Evolutionary conservation across 768 basidiomycete genomes (phyloP), one percentile per base, ranked within the genome.

Genomic region (Macrolepiota fuliginosa): DNA sequence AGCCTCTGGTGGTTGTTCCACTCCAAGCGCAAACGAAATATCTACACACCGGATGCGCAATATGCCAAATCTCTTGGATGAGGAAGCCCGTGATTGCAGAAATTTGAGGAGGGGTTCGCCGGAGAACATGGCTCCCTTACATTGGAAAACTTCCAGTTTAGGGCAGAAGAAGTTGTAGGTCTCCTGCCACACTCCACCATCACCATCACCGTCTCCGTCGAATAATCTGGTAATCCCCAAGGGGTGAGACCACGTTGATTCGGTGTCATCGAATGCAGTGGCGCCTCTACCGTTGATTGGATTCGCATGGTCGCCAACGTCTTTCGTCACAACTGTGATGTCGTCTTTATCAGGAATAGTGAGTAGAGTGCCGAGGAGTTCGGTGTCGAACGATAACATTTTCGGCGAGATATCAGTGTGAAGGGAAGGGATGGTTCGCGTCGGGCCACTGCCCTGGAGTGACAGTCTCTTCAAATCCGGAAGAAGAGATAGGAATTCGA

Each of bases 61-160:
- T 37, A 54, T 37, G 10, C 53, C 53, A 17, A 54, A 37, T 12
- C 36, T 19, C 35, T 37, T 54, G 6, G 32, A 54, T 17, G n/a
- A 5, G 36, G 15, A n/a, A 4, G 53, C 32, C 12, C 53, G 53
- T 6, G 32, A 54, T 19, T 22, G 53, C 11, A 54, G 32, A 15
- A 54, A 54, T 22, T 54, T 37, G 53, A 54, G 35, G 11, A 37
- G 32, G 53, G 13, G 2, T 9, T 37, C 32, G n/a, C n/a, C 32
- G 19, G 53, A 54, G 53, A 54, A 54, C 53, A 37, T 54, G n/a
- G 56, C 45, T 49, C 56, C 56, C 32, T 35, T 58, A 25, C 45
- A 58, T 13, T 58, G 56, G 5, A 58, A 25, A 25, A 51, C 22
- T 11, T 58, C 47, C 15, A 58, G 24, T n/a, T 51, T 58, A 6